These are phyloP conservation scores for Mrakia gelida DNA, from an alignment of 768 basidiomycete genomes.

Conservation along the genomic window DNA sequence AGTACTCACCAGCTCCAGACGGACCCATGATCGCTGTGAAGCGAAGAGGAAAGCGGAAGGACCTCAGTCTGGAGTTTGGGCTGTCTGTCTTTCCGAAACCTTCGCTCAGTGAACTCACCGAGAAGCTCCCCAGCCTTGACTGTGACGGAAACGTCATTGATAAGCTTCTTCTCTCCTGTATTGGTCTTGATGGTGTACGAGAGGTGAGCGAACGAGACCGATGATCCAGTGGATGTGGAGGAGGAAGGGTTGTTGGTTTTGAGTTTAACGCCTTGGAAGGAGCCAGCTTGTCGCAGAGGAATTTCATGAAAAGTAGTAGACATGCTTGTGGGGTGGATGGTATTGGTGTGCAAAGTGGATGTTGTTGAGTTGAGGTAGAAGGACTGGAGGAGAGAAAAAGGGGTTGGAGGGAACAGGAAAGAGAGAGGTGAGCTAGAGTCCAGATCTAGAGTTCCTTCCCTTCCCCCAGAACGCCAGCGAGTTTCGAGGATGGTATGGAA, in stretches of 20 bases:
- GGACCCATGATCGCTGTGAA: slow-evolving; percentile 19
- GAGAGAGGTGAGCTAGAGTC: too few relatives aligned
- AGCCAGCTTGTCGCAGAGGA: too few relatives aligned
- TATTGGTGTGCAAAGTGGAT: too few relatives aligned
- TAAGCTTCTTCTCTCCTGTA: slow-evolving; percentile 24
- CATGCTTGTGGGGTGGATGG: not conserved
- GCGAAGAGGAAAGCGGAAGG: not conserved
- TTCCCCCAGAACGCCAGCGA: too few relatives aligned
- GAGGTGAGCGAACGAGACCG: not conserved
- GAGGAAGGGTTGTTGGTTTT: too few relatives aligned
- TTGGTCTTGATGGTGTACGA: slow-evolving; percentile 15
- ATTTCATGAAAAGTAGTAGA: not conserved
- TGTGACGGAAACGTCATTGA: slow-evolving; percentile 32
- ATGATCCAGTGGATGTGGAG: not conserved
- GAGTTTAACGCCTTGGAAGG: too few relatives aligned
- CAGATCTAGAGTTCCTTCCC: not conserved
- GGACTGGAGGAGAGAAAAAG: not conserved
- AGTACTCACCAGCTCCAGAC: slow-evolving; percentile 35
- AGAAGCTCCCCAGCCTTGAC: slow-evolving; percentile 38
- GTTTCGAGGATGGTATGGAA: too few relatives aligned
- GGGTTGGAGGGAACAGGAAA: not conserved
- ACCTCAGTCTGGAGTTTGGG: too few relatives aligned
- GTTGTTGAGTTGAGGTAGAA: not conserved
- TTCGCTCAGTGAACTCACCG: slow-evolving; percentile 1
- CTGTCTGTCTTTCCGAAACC: too few relatives aligned